Evolutionary conservation across 306 rosid genomes (phyloP), one percentile per base, ranked within the genome.

Genomic region (Oemleria cerasiformis): DNA sequence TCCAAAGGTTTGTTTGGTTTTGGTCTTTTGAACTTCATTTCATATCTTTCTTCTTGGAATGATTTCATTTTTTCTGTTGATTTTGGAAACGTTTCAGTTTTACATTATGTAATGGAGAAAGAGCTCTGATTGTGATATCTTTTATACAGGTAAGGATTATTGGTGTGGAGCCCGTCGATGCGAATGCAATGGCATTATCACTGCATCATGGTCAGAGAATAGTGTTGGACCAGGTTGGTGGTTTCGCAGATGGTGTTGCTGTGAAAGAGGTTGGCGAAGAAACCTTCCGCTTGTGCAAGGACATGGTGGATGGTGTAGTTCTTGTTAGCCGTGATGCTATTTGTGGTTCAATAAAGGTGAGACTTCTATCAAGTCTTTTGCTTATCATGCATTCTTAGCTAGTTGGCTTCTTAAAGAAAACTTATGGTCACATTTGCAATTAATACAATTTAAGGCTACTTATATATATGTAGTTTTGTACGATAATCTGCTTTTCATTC

Each of bases 241-340:
- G 92, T 51, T 95, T 91, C 84, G 96, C 99, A 44, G 99, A 95
- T 75, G 97, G 99, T 65, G 97, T 95, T n/a, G 97, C 97, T 72
- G 96, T 95, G 61, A 91, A 91, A 80, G 99, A 95, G 83, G 99
- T 95, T 15, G 96, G 99, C 17, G 92, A 88, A 85, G 99, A 95
- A 81, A 82, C 92, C 60, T 95, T 94, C 70, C 92, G 96, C 75
- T 9, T 95, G 51, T 89, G 97, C 88, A 86, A 86, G 79, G 96
- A 88, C 39, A 80, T 89, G 88, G 74, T 95, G 43, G 99, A 95
- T 72, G 97, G 97, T 3, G 80, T 91, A 25, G 90, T 95, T 80
- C 99, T 95, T 75, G 99, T 95, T 42, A 75, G 79, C 81, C 96
- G 96, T 68, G 99, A 95, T 68, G 87, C 97, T 43, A 95, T 95